Conservation (phyloP, 1,139 yeast species). For the Diutina catenulata region DNA sequence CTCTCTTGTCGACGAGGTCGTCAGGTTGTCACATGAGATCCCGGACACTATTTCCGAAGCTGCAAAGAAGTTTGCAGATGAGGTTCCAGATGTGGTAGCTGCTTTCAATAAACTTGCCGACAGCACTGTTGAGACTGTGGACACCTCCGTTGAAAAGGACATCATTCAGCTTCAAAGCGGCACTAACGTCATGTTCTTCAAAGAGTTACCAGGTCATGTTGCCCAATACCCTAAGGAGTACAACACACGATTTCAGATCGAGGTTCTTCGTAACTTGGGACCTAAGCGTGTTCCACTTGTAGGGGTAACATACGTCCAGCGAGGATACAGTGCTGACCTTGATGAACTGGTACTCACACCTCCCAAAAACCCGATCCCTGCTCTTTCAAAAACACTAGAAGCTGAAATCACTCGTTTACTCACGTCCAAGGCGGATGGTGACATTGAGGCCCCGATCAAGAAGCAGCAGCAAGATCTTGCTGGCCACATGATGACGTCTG, state of each 20-base stretch:
- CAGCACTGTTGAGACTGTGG: not conserved
- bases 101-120: not conserved
- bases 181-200: slow-evolving; percentile 20
- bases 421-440: not conserved
- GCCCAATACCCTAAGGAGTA: slow-evolving; percentile 25
- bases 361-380: not conserved
- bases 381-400: not conserved
- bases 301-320: slow-evolving; percentile 24
- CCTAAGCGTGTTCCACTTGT: slow-evolving; percentile 20
- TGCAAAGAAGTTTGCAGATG: slow-evolving; percentile 6
- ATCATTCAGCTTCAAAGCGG: slow-evolving; percentile 20
- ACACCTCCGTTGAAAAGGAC: slow-evolving; percentile 14
- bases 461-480: not conserved
- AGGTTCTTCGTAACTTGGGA: slow-evolving; percentile 28
- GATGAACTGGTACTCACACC: slow-evolving; percentile 7
- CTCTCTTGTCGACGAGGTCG: slow-evolving; percentile 5
- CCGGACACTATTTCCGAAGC: slow-evolving; percentile 8
- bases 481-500: slow-evolving; percentile 41
- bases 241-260: slow-evolving; percentile 24
- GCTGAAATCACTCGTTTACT: not conserved
- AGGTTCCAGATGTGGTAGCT: not conserved
- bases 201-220: slow-evolving; percentile 22
- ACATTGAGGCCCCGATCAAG: not conserved
- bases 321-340: slow-evolving; percentile 26
- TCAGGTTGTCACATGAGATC: slow-evolving; percentile 7